These are phyloP conservation scores for Fusarium sp. DNA, from an alignment of 2,329 filamentous ascomycete species.

Conservation along the genomic window DNA sequence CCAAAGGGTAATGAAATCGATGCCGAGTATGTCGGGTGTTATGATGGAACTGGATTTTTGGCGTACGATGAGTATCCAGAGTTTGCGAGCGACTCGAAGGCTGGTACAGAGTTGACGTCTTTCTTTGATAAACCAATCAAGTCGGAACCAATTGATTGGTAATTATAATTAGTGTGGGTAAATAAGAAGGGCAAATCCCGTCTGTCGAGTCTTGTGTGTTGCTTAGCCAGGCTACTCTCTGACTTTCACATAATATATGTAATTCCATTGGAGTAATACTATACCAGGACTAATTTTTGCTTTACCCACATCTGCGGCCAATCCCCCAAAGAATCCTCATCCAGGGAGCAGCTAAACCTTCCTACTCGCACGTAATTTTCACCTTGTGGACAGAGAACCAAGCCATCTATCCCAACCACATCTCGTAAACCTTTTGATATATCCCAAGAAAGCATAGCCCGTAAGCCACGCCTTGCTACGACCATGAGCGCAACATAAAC, in stretches of 20 bases:
- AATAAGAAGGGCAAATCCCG: neutral
- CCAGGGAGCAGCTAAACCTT: neutral
- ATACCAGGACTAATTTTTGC: neutral
- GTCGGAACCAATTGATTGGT: neutral
- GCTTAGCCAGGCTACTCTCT: neutral
- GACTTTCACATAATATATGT: neutral
- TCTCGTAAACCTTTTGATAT: neutral
- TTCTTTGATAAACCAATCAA: neutral
- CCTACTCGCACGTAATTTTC: neutral
- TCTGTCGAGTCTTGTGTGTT: neutral
- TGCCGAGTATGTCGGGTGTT: constrained; percentile 34
- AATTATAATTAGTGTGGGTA: neutral
- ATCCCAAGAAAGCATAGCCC: no score
- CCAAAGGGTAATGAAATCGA: constrained; percentile 28
- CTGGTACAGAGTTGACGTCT: neutral
- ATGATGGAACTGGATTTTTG: constrained; percentile 25
- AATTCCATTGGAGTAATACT: neutral
- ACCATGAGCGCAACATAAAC: no score
- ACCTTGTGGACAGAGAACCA: neutral
- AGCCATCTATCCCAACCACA: neutral
- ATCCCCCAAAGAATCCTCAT: neutral
- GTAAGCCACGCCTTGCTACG: no score
- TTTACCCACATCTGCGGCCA: neutral
- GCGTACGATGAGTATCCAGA: constrained; percentile 32
- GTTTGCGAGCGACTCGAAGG: neutral